Percentiles rank a stretch among this genome's conserved stretches.
Conservation (phyloP, 176 grass and related monocot species). For the Cenchrus americanus region DNA sequence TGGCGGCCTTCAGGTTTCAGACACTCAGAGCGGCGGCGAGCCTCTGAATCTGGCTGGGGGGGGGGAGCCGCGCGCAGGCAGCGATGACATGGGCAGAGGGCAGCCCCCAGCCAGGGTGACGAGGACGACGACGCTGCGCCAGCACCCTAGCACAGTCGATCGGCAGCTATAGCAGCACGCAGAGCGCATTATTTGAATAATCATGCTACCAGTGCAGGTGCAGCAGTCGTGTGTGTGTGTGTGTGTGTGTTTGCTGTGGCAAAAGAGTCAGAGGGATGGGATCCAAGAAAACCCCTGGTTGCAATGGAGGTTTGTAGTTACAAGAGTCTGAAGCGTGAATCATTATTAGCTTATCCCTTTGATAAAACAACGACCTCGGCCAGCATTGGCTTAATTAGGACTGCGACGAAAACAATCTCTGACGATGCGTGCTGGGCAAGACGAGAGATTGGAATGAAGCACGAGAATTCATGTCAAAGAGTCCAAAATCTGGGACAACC, state of each 20-base stretch:
- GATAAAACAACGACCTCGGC: conserved; percentile 12
- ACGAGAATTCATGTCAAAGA: neutral
- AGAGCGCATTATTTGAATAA: conserved; percentile 1
- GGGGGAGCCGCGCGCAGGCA: neutral
- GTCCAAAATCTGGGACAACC: conserved; percentile 24
- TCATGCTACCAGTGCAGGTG: neutral
- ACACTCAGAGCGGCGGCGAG: neutral
- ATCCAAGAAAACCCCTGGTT: neutral
- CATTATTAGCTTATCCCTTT: neutral
- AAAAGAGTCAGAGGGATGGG: neutral
- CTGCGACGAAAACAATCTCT: neutral
- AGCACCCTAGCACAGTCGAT: neutral
- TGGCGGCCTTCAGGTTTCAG: conserved; percentile 36
- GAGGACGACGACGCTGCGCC: conserved; percentile 1
- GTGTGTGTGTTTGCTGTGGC: no score
- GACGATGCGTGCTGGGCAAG: neutral
- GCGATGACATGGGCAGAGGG: no score
- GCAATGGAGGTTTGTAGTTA: neutral
- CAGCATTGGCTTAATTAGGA: neutral
- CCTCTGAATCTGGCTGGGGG: neutral
- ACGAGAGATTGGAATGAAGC: neutral
- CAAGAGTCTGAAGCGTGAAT: neutral
- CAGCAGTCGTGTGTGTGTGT: neutral
- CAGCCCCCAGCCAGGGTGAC: neutral
- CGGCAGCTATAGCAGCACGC: no score